A percentile compares a stretch with the other conserved stretches of the same genome.
phyloP scores from a whole-genome alignment of 1,284 basidiomycete species.

The Psilocybe mexicana region DNA sequence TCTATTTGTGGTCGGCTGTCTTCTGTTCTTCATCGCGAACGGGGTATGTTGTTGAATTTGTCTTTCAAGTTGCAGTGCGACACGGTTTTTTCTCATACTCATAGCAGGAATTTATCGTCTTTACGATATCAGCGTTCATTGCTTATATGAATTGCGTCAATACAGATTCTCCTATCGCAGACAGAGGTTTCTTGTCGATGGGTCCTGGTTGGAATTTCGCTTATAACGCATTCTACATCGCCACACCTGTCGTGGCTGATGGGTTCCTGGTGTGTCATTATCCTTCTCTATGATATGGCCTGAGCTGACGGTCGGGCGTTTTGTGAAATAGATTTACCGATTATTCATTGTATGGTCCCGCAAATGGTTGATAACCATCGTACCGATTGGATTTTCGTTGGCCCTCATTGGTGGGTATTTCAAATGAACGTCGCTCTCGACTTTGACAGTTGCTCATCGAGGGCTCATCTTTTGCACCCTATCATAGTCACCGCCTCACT shows the following conservation, averaged over 20 bases:
- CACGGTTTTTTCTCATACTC: background rate
- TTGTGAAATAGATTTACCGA: constrained; percentile 7
- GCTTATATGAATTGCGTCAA: background rate
- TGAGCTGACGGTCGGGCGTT: background rate
- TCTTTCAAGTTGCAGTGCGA: too few relatives aligned
- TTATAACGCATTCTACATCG: constrained; percentile 3
- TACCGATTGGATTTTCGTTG: background rate
- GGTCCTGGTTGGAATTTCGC: constrained; percentile 2
- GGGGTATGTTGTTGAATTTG: too few relatives aligned
- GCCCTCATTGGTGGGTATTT: constrained; percentile 1
- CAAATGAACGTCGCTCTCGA: background rate
- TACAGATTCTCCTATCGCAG: background rate
- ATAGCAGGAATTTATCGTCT: background rate
- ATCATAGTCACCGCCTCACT: background rate
- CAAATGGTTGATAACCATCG: background rate
- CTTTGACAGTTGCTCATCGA: too few relatives aligned
- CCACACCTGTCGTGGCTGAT: constrained; percentile 6
- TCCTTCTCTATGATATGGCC: background rate
- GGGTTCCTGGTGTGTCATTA: constrained; percentile 12
- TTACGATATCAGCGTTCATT: background rate
- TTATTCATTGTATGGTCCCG: constrained; percentile 8
- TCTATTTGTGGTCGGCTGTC: background rate
- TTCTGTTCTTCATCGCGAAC: background rate
- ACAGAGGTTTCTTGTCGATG: constrained; percentile 1
- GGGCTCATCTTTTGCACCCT: too few relatives aligned